A percentile compares a stretch with the other conserved stretches of the same genome.
Conservation (phyloP, 1,139 yeast genomes). For the Blastobotrys aristatus region DNA sequence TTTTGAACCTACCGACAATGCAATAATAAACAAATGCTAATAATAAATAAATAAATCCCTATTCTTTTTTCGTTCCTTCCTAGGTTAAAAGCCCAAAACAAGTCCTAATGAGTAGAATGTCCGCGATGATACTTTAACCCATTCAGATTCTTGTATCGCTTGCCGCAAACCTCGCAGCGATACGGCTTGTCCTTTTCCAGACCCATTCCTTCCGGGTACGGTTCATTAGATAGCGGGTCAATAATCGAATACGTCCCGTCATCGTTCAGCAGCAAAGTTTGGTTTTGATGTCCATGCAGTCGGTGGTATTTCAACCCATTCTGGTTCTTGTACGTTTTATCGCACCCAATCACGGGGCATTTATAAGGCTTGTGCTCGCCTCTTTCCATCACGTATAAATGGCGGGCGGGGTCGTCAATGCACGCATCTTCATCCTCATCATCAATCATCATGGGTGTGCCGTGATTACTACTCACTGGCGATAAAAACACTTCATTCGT, state of each 20-base stretch:
- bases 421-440: constrained; percentile 43
- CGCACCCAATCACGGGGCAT: constrained; percentile 98
- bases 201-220: constrained; percentile 83
- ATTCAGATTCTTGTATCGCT: constrained; percentile 89
- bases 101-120: constrained; percentile 84
- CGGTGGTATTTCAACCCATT: constrained; percentile 95
- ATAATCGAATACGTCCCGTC: constrained; percentile 91
- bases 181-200: constrained; percentile 98
- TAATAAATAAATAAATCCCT: no score
- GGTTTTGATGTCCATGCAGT: constrained; percentile 95
- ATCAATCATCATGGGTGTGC: constrained; percentile 22
- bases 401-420: constrained; percentile 81
- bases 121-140: constrained; percentile 97
- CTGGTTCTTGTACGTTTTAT: constrained; percentile 93
- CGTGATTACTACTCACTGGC: constrained; percentile 34
- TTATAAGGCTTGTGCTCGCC: constrained; percentile 93
- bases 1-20: no score
- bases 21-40: no score
- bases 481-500: constrained; percentile 80
- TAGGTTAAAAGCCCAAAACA: no score
- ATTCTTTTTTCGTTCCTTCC: no score
- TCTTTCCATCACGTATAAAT: constrained; percentile 83
- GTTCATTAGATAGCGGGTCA: constrained; percentile 88
- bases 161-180: constrained; percentile 97
- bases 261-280: constrained; percentile 80